A percentile compares a stretch with the other conserved stretches of the same genome.
Evolutionary conservation across 345 rosid species (phyloP).

Genomic region (Hibiscus trionum): DNA sequence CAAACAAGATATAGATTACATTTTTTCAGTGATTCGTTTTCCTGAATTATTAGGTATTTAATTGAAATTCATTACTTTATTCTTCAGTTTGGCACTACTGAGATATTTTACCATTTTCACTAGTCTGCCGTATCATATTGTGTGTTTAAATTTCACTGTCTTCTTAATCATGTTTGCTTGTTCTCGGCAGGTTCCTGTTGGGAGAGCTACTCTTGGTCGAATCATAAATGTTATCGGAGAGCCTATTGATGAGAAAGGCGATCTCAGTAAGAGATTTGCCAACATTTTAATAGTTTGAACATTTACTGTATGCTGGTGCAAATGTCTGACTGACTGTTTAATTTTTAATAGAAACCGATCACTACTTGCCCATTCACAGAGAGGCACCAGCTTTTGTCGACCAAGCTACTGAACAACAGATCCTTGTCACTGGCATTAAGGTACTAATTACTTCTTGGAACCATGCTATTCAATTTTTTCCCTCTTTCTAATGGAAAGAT

Average conservation of each 20-base stretch:
- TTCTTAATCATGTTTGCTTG: not conserved
- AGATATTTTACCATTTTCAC: not conserved
- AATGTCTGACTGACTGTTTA: not conserved
- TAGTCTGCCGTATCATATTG: not conserved
- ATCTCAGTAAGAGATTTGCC: slow-evolving; percentile 49
- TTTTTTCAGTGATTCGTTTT: not conserved
- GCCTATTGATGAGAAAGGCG: slow-evolving; percentile 86
- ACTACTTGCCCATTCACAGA: slow-evolving; percentile 85
- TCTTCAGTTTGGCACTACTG: not conserved
- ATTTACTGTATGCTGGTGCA: no score
- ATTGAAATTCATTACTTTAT: not conserved
- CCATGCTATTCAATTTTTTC: not conserved
- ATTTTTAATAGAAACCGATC: slow-evolving; percentile 65
- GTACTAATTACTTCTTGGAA: slow-evolving; percentile 17
- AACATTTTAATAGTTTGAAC: not conserved
- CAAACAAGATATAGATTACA: not conserved
- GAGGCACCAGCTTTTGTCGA: slow-evolving; percentile 95
- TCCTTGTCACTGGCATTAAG: slow-evolving; percentile 97
- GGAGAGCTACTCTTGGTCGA: slow-evolving; percentile 97
- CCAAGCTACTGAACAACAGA: slow-evolving; percentile 89
- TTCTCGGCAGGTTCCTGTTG: slow-evolving; percentile 69
- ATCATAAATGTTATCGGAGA: slow-evolving; percentile 98
- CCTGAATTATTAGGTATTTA: not conserved
- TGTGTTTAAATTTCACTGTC: not conserved
- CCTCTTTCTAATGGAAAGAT: not conserved